phyloP scores from a whole-genome alignment of 1,139 yeast species.

The Saccharomyces hybrid region DNA sequence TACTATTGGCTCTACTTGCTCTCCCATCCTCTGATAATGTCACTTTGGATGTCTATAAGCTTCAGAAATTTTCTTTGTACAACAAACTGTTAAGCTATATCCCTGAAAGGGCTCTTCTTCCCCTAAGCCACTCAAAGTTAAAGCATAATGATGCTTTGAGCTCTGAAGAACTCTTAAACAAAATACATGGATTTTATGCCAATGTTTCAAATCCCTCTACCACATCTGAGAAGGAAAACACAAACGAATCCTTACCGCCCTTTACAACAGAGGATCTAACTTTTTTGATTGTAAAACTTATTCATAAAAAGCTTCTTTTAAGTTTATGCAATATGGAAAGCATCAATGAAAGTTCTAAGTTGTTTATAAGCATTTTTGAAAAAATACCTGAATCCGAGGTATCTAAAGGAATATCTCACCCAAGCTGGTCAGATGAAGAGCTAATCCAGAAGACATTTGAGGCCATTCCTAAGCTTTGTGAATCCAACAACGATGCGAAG shows the following conservation, averaged over 20 bases:
- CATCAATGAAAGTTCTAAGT: constrained; percentile 32
- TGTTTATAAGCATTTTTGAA: constrained; percentile 41
- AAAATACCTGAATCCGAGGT: constrained; percentile 40
- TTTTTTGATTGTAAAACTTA: constrained; percentile 34
- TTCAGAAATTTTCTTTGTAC: constrained; percentile 21
- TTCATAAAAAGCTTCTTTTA: constrained; percentile 34
- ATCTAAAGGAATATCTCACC: constrained; percentile 8
- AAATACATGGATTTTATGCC: constrained; percentile 32
- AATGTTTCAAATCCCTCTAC: constrained; percentile 18
- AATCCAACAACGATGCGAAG: constrained; percentile 14
- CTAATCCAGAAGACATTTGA: constrained; percentile 35
- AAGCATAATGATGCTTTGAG: constrained; percentile 12
- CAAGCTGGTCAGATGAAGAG: constrained; percentile 28
- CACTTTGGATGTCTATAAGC: constrained; percentile 1
- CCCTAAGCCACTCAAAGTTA: constrained; percentile 37
- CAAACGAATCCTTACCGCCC: constrained; percentile 33
- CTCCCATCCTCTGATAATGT: constrained; percentile 8
- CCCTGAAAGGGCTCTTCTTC: constrained; percentile 53
- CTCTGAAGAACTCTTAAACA: constrained; percentile 23
- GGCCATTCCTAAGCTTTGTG: neutral
- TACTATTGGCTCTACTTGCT: constrained; percentile 44
- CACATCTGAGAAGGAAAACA: constrained; percentile 9
- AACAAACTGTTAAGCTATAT: constrained; percentile 40
- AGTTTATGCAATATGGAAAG: constrained; percentile 19
- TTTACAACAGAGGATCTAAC: constrained; percentile 42